A percentile compares a stretch with the other conserved stretches of the same genome.
These are phyloP conservation scores for Vicia faba DNA, from an alignment of 306 rosid species.

Conservation along the genomic window DNA sequence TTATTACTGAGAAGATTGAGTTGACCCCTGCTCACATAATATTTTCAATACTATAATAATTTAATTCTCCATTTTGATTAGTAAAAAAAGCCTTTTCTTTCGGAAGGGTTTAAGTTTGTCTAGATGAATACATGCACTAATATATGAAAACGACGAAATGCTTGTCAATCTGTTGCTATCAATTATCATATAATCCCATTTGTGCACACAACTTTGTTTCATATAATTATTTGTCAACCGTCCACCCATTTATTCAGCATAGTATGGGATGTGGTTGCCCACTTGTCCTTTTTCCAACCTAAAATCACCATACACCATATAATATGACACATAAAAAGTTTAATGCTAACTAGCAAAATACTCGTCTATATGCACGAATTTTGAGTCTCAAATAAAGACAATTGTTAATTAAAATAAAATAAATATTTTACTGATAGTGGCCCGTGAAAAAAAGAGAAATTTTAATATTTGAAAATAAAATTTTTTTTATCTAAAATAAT, in stretches of 20 bases:
- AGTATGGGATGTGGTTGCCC: slow-evolving; percentile 20
- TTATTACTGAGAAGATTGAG: slow-evolving; percentile 42
- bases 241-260: slow-evolving; percentile 32
- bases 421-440: too few relatives aligned
- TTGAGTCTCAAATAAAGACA: too few relatives aligned
- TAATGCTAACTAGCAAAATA: too few relatives aligned
- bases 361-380: too few relatives aligned
- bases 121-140: slow-evolving; percentile 31
- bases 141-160: slow-evolving; percentile 41
- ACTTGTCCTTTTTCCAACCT: slow-evolving; percentile 16
- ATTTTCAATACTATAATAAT: slow-evolving; percentile 24
- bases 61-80: slow-evolving; percentile 3
- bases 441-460: too few relatives aligned
- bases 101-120: slow-evolving; percentile 29
- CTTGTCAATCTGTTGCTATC: slow-evolving; percentile 41
- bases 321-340: neutral
- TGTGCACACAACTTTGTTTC: slow-evolving; percentile 28
- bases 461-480: too few relatives aligned
- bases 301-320: neutral
- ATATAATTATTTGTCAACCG: slow-evolving; percentile 39
- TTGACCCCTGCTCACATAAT: slow-evolving; percentile 33
- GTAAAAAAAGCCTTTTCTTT: slow-evolving; percentile 33
- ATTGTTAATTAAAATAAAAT: too few relatives aligned
- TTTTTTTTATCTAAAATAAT: too few relatives aligned
- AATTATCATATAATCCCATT: slow-evolving; percentile 9